Base-by-base conservation (phyloP, 345 rosid species). In the Psidium friedrichsthalianum region DNA sequence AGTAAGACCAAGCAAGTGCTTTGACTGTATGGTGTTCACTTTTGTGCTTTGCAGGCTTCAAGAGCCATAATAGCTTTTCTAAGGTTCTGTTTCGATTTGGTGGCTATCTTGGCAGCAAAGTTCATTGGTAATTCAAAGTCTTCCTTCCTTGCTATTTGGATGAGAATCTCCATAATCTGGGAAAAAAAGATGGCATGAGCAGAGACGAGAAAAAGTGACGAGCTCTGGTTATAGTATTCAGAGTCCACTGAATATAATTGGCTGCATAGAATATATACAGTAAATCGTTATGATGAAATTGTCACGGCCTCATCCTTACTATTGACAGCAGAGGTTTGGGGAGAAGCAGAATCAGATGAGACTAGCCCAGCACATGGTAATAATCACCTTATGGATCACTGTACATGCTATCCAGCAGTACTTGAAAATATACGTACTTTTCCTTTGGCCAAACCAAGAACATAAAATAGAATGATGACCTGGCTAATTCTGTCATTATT, bases 31-130 rank as follows among this genome's bases (percentile, higher is more conserved):
- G 54, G 83, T 53, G 84, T 52, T 69, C 87, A 93, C 95, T 89
- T 92, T 89, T 91, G 91, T 82, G 91, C 90, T 90, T 90, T 94
- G 91, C 97, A 92, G 55, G 97, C 95, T 88, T 94, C 95, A 36
- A 93, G 95, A 83, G 93, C 94, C 95, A 92, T 93, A 88, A 93
- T 91, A 85, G 95, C 95, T 86, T 89, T 88, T 86, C 95, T 91
- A 83, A 92, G 61, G 86, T 92, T 90, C 88, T 93, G 94, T 90
- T 92, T 92, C 32, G 95, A 92, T 87, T 92, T 93, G 29, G 93
- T 78, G 11, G 95, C 95, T 84, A 92, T 91, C 86, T 90, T 93
- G 47, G 93, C 91, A 32, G 95, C 95, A 83, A 94, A 94, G 59
- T 86, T 92, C 94, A 86, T 89, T 6, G 95, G 86, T 42, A 94